Base-by-base conservation (phyloP, 495 filamentous ascomycete species). In the Coniosporium apollinis region DNA sequence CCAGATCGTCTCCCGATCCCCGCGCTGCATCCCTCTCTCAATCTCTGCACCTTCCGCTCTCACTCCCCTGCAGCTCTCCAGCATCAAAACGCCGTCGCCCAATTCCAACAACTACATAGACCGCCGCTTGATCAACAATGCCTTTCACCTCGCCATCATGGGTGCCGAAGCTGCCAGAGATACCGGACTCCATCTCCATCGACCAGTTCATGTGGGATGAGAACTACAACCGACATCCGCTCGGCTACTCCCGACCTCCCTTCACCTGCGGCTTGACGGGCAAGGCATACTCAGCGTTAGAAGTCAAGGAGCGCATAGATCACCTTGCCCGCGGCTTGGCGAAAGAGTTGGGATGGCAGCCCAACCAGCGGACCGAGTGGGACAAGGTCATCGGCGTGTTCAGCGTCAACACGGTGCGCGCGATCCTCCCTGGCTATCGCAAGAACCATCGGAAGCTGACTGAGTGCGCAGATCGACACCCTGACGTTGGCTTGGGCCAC, bases 221-320 rank as follows among this genome's bases (percentile, higher is more conserved):
- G 42, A 55, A 62, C 37, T 69, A 82, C 57, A 81, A 81, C 26
- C 69, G 82, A 33, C 55, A 61, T 36, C 64, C 80, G 5, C 56
- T 85, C 5, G 62, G 60, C 6, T 60, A 68, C 44, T 79, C 82
- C 5, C 59, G 60, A 33, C 66, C 80, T 30, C 82, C 82, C 8
- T 94, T 76, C 57, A 91, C 81, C 10, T 91, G 84, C 47, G 84
- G 82, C 10, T 34, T 92, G 30, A 72, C 70, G 5, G 83, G 83
- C 32, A 71, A 68, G 50, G 69, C 71, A 11, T 86, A 76, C 56
- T 74, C 77, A 6, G 60, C 67, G 13, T 45, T 61, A 11, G 72
- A 89, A 43, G 65, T 82, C 15, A 69, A 64, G 19, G 65, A 76
- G 29, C 69, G 83, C 2, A 69, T 79, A 2, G 71, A 85, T 13